These are phyloP conservation scores for Marchantia polymorpha DNA, from an alignment of 225 moss, liverwort and hornwort genomes.

Conservation along the genomic window DNA sequence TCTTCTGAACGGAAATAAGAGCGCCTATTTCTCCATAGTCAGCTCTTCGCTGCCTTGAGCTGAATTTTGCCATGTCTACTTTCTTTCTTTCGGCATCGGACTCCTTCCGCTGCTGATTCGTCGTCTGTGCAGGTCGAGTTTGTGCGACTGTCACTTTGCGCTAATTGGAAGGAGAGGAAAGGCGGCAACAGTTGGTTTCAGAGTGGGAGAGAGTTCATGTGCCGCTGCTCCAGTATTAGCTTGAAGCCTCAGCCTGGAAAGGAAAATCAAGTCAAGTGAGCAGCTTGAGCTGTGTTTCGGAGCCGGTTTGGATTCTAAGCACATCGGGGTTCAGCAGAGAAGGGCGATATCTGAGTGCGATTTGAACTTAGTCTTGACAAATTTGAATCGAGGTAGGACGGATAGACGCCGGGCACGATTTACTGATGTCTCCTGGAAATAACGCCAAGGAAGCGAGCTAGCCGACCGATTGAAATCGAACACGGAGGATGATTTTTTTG, in stretches of 20 bases:
- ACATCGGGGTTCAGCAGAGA: background rate
- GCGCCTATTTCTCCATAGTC: background rate
- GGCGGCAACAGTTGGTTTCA: background rate
- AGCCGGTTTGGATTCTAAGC: background rate
- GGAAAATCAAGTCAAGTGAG: background rate
- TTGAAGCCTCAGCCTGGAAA: background rate
- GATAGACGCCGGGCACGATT: background rate
- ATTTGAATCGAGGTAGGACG: background rate
- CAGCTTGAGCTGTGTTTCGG: background rate
- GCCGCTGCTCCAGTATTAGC: background rate
- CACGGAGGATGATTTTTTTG: background rate
- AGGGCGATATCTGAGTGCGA: background rate
- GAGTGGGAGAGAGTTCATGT: background rate
- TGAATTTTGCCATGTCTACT: conserved; percentile 7
- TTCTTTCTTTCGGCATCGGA: background rate
- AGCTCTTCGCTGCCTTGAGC: background rate
- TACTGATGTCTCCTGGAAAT: background rate
- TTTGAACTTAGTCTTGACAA: background rate
- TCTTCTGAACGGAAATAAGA: background rate
- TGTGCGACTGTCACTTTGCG: background rate
- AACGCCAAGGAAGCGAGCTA: background rate
- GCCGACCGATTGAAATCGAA: background rate
- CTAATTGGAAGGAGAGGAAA: background rate
- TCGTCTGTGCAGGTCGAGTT: background rate
- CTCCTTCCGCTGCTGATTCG: background rate